A percentile compares a stretch with the other conserved stretches of the same genome.
Evolutionary conservation across 202 grass and related monocot genomes (phyloP).

Genomic region (Zizania palustris): DNA sequence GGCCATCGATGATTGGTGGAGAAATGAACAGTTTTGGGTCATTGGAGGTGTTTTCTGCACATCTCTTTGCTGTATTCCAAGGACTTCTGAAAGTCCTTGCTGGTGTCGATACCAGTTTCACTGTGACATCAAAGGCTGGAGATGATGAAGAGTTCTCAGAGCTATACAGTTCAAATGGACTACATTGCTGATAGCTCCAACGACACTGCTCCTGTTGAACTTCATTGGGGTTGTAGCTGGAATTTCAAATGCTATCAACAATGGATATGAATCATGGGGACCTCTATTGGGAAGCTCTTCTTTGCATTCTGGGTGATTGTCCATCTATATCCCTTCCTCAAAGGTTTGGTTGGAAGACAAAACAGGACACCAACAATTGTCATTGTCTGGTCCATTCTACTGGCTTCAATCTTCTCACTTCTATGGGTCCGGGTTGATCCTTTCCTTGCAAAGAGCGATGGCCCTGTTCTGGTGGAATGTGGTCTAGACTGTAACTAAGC

Average conservation of each 20-base stretch:
- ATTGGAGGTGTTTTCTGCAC: conserved; percentile 73
- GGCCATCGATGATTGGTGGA: conserved; percentile 81
- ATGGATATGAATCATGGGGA: conserved; percentile 78
- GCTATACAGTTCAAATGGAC: conserved; percentile 85
- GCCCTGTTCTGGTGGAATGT: conserved; percentile 70
- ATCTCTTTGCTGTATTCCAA: conserved; percentile 79
- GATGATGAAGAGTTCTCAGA: conserved; percentile 80
- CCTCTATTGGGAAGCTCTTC: conserved; percentile 81
- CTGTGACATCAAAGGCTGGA: conserved; percentile 67
- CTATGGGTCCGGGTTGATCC: conserved; percentile 75
- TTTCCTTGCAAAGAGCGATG: conserved; percentile 65
- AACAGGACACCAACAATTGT: conserved; percentile 79
- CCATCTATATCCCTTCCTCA: conserved; percentile 85
- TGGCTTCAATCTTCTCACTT: conserved; percentile 78
- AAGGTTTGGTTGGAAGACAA: conserved; percentile 75
- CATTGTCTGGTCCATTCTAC: conserved; percentile 85
- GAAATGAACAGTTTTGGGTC: conserved; percentile 90
- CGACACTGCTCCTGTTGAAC: conserved; percentile 68
- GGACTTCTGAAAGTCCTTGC: conserved; percentile 74
- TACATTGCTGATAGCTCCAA: conserved; percentile 66
- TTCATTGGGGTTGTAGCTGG: conserved; percentile 75
- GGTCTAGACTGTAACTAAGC: conserved; percentile 77
- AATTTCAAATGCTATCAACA: conserved; percentile 77
- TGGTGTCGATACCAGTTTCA: conserved; percentile 78
- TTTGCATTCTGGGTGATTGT: conserved; percentile 89